Percentiles rank a stretch among this genome's conserved stretches.
Evolutionary conservation across 2,329 filamentous ascomycete species (phyloP).

Genomic region (Podosphaera fusca): DNA sequence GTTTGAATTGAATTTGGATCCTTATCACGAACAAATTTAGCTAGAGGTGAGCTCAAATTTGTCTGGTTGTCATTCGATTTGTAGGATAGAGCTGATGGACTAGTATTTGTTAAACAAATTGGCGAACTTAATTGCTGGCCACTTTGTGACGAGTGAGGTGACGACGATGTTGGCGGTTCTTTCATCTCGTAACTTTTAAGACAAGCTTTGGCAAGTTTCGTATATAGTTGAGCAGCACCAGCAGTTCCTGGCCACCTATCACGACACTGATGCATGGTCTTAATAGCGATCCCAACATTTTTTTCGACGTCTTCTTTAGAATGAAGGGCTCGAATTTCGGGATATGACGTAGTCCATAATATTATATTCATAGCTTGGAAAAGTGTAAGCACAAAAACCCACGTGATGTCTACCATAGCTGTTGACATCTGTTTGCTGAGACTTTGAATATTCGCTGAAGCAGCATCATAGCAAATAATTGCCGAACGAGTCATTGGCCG

Average conservation of each 20-base stretch:
- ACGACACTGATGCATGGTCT: conserved; percentile 57
- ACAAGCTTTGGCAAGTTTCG: conserved; percentile 65
- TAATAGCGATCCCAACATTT: conserved; percentile 50
- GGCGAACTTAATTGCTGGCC: conserved; percentile 4
- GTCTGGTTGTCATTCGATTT: conserved; percentile 21
- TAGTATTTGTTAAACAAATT: conserved; percentile 20
- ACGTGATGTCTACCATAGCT: conserved; percentile 63
- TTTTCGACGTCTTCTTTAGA: conserved; percentile 51
- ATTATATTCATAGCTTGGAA: conserved; percentile 86
- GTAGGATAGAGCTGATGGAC: conserved; percentile 23
- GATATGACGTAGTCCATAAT: conserved; percentile 76
- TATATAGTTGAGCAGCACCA: conserved; percentile 65
- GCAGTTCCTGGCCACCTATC: conserved; percentile 82
- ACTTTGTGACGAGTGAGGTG: conserved; percentile 13
- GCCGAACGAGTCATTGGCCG: conserved; percentile 64
- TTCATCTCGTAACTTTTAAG: conserved; percentile 62
- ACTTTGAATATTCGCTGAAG: conserved; percentile 59
- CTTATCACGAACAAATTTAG: conserved; percentile 26
- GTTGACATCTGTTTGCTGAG: conserved; percentile 59
- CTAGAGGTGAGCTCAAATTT: conserved; percentile 18
- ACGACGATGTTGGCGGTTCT: conserved; percentile 24
- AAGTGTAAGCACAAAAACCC: conserved; percentile 74
- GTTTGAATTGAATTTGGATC: conserved; percentile 18
- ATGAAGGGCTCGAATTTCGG: conserved; percentile 54
- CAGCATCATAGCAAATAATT: conserved; percentile 59